Conservation (phyloP, 352 stramenopile species). For the Thalassiosira hispida region DNA sequence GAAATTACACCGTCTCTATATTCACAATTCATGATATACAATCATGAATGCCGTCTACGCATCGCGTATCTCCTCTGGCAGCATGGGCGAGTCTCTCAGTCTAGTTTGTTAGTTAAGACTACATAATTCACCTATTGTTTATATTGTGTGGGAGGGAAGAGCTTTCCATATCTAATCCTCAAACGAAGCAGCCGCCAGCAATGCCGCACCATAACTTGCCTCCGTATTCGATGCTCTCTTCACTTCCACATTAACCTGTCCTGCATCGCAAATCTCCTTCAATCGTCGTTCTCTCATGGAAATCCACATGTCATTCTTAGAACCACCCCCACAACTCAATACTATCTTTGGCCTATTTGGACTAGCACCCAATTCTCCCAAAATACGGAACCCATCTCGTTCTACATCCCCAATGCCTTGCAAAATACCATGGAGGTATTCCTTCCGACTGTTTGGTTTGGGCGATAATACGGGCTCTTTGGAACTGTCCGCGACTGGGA, state of each 20-base stretch:
- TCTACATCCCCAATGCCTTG: conserved; percentile 83
- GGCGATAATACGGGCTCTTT: conserved; percentile 78
- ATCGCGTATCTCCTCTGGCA: neutral
- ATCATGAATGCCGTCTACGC: neutral
- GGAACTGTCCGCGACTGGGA: conserved; percentile 73
- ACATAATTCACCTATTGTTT: too few relatives aligned
- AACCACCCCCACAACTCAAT: conserved; percentile 72
- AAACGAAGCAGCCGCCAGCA: conserved; percentile 76
- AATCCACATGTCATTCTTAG: conserved; percentile 79
- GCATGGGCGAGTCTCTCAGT: too few relatives aligned
- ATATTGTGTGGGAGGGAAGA: too few relatives aligned
- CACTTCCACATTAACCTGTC: conserved; percentile 48
- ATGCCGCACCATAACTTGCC: conserved; percentile 79
- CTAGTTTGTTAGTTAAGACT: too few relatives aligned
- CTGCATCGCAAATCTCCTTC: conserved; percentile 39
- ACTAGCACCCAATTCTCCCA: conserved; percentile 71
- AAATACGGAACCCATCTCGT: conserved; percentile 71
- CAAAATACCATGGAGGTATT: conserved; percentile 81
- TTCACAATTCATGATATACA: neutral
- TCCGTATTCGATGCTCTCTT: conserved; percentile 71
- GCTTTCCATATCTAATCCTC: conserved; percentile 5
- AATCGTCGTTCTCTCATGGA: conserved; percentile 68
- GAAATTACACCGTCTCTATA: neutral
- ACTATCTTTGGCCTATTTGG: conserved; percentile 60
- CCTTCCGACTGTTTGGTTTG: conserved; percentile 59